Evolutionary conservation across 2,329 filamentous ascomycete genomes (phyloP).

Genomic region (Aspergillus luchuensis): DNA sequence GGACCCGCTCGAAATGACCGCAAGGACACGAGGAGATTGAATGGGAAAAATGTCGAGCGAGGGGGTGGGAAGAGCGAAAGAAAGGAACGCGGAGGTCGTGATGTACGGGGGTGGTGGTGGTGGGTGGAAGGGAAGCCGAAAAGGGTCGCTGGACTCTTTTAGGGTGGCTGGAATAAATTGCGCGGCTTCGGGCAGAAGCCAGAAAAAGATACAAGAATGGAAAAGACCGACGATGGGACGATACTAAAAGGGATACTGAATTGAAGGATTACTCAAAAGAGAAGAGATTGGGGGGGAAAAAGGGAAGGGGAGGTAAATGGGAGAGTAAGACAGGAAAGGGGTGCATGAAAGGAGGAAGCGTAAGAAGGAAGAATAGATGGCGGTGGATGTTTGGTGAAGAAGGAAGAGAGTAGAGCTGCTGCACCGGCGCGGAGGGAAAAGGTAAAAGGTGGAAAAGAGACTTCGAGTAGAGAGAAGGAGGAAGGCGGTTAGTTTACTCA

Average conservation of each 20-base stretch:
- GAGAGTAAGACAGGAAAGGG: slow-evolving; percentile 23
- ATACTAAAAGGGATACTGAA: slow-evolving; percentile 19
- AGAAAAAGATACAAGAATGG: slow-evolving; percentile 24
- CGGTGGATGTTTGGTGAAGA: slow-evolving; percentile 13
- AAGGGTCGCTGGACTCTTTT: slow-evolving; percentile 27
- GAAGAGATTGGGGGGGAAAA: slow-evolving; percentile 13
- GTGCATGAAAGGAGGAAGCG: slow-evolving; percentile 26
- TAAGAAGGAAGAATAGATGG: slow-evolving; percentile 17
- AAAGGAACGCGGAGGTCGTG: slow-evolving; percentile 10
- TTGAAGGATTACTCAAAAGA: slow-evolving; percentile 12
- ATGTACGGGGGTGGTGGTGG: slow-evolving; percentile 14
- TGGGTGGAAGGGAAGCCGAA: slow-evolving; percentile 32
- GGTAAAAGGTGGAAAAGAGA: slow-evolving; percentile 20
- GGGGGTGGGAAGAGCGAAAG: slow-evolving; percentile 24
- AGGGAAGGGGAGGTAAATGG: slow-evolving; percentile 23
- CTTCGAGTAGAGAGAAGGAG: slow-evolving; percentile 18
- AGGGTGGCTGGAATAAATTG: slow-evolving; percentile 39
- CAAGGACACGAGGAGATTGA: slow-evolving; percentile 25
- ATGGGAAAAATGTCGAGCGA: slow-evolving; percentile 22
- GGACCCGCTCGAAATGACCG: slow-evolving; percentile 23
- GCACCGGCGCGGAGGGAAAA: slow-evolving; percentile 11
- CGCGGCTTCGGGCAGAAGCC: slow-evolving; percentile 29
- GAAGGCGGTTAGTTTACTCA: not conserved
- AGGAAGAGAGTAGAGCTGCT: slow-evolving; percentile 17
- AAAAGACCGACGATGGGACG: slow-evolving; percentile 17